Percentiles rank a stretch among this genome's conserved stretches.
These are phyloP conservation scores for Backusella tuberculispora DNA, from an alignment of 192 early-diverging fungal genomes.

Conservation along the genomic window DNA sequence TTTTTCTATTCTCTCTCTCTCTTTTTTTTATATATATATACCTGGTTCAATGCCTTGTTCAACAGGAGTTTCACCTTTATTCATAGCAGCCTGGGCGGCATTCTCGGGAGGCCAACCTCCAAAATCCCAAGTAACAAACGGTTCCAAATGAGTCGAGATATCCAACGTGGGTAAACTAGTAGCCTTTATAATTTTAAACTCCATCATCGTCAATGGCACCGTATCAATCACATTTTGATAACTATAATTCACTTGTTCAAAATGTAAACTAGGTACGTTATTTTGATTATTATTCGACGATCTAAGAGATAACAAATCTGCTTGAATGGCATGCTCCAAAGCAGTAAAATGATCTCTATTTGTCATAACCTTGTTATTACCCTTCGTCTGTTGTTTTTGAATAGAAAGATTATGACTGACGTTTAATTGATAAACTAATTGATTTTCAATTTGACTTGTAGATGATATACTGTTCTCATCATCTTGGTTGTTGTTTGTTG, in stretches of 20 bases:
- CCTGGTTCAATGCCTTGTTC: conserved; percentile 54
- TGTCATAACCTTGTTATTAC: background rate
- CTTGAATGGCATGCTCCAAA: conserved; percentile 59
- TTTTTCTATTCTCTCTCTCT: background rate
- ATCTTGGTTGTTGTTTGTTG: too few relatives aligned
- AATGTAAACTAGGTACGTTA: conserved; percentile 53
- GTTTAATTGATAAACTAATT: conserved; percentile 37
- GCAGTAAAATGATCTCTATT: conserved; percentile 50
- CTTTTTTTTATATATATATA: conserved; percentile 30
- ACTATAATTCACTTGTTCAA: conserved; percentile 58
- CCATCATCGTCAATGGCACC: conserved; percentile 69
- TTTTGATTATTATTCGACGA: conserved; percentile 41
- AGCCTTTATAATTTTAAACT: conserved; percentile 61
- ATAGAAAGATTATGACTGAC: conserved; percentile 39
- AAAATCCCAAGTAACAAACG: conserved; percentile 71
- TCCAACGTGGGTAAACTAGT: conserved; percentile 59
- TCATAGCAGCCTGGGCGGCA: conserved; percentile 49
- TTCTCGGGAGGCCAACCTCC: conserved; percentile 72
- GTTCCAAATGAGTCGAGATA: conserved; percentile 62
- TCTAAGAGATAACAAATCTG: conserved; percentile 56
- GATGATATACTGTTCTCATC: background rate
- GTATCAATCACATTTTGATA: conserved; percentile 52
- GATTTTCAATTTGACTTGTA: conserved; percentile 26
- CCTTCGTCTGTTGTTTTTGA: conserved; percentile 29
- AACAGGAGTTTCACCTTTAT: conserved; percentile 68